These are phyloP conservation scores for Colletotrichum coccodes DNA, from an alignment of 2,329 filamentous ascomycete genomes.

Conservation along the genomic window DNA sequence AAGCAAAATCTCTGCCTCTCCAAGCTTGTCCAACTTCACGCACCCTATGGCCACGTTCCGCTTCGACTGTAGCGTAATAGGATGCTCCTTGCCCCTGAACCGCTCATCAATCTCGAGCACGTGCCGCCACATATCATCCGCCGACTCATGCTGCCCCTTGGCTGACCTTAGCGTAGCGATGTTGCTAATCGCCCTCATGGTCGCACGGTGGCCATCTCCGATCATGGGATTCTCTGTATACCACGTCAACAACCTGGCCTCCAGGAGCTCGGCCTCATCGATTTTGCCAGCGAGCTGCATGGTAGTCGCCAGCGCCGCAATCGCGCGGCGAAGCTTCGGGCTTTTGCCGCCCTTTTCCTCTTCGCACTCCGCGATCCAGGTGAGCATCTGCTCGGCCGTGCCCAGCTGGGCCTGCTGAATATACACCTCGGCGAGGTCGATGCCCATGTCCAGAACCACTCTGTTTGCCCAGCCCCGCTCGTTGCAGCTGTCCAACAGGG, in stretches of 20 bases:
- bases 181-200: slow-evolving; percentile 2
- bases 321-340: background rate
- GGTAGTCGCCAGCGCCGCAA: background rate
- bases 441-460: background rate
- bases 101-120: background rate
- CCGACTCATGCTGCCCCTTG: background rate
- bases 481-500: background rate
- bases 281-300: background rate
- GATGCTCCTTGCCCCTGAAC: background rate
- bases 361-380: background rate
- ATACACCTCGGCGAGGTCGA: slow-evolving; percentile 2
- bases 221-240: background rate
- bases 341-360: background rate
- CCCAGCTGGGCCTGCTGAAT: slow-evolving; percentile 1
- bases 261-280: background rate
- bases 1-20: slow-evolving; percentile 43
- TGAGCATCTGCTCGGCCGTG: background rate
- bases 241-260: background rate
- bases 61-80: slow-evolving; percentile 5
- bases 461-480: background rate
- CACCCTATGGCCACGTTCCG: background rate
- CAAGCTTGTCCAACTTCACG: slow-evolving; percentile 44
- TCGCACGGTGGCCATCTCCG: background rate
- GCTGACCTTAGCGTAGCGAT: background rate
- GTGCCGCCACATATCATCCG: background rate